Conservation (phyloP, 208 protist genomes). For the Wallacemonas collosoma region DNA sequence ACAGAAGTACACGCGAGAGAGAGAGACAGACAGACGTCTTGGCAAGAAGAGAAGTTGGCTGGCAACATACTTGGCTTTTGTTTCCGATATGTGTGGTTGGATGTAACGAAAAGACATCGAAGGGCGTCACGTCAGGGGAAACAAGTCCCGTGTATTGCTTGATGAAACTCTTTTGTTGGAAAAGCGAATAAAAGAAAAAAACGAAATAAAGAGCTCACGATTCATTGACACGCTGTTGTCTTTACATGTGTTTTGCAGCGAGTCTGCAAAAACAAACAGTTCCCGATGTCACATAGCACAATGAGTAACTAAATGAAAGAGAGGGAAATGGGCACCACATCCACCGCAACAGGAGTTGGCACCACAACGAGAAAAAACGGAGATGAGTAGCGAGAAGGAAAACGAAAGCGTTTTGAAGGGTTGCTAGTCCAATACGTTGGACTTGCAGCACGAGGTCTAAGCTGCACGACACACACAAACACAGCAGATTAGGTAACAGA, state of each 20-base stretch:
- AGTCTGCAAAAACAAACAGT: slow-evolving; percentile 5
- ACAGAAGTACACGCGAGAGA: too few species aligned
- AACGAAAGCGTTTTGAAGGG: slow-evolving; percentile 6
- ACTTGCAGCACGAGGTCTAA: not conserved
- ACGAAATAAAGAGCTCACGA: not conserved
- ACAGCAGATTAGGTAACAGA: not conserved
- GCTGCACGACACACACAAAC: not conserved
- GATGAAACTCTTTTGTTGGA: too few species aligned
- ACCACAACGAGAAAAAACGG: not conserved
- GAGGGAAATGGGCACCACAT: not conserved
- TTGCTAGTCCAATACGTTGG: not conserved
- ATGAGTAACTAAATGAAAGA: not conserved
- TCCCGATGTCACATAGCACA: not conserved
- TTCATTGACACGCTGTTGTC: not conserved
- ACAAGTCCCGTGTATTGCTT: too few species aligned
- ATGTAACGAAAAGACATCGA: too few species aligned
- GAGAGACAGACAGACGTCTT: too few species aligned
- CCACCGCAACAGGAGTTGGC: too few species aligned
- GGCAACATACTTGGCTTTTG: too few species aligned
- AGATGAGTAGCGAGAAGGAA: not conserved
- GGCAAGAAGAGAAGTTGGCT: too few species aligned
- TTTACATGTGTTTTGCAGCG: not conserved
- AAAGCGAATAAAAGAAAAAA: slow-evolving; percentile 1
- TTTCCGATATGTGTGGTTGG: too few species aligned
- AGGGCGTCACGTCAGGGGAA: too few species aligned